phyloP scores from a whole-genome alignment of 208 protist species.

The Leishmania tarentolae region DNA sequence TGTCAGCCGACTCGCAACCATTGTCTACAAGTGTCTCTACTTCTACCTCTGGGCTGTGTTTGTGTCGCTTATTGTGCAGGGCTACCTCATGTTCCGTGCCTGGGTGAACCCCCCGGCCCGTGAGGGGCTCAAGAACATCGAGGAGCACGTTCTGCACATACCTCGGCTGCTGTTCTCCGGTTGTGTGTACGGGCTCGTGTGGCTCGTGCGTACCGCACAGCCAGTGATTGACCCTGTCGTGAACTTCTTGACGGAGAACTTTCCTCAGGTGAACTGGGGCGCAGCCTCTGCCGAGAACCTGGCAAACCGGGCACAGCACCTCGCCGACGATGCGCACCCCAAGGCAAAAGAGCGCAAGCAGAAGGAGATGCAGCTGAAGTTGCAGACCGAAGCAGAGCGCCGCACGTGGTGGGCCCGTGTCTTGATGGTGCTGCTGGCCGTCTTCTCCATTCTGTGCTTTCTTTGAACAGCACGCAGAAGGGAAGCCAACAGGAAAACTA shows the following conservation, averaged over 20 bases:
- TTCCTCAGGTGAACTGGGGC: conserved; percentile 77
- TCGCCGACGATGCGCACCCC: conserved; percentile 60
- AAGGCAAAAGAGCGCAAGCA: conserved; percentile 39
- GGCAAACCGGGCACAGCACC: conserved; percentile 51
- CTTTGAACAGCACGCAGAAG: conserved; percentile 14
- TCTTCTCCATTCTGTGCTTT: conserved; percentile 74
- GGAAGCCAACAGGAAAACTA: conserved; percentile 17
- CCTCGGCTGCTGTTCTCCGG: conserved; percentile 77
- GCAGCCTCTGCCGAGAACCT: conserved; percentile 66
- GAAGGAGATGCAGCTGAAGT: conserved; percentile 30
- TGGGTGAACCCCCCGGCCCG: conserved; percentile 89
- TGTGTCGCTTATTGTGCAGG: conserved; percentile 75
- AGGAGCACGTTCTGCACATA: conserved; percentile 83
- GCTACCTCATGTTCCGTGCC: conserved; percentile 79
- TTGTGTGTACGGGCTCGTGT: conserved; percentile 62
- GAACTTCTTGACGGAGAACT: conserved; percentile 41
- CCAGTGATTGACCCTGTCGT: conserved; percentile 72
- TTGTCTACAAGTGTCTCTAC: conserved; percentile 79
- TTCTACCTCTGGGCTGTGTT: conserved; percentile 85
- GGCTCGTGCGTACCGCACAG: conserved; percentile 53
- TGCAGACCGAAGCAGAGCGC: conserved; percentile 44
- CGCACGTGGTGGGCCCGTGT: conserved; percentile 68
- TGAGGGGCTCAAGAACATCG: conserved; percentile 74
- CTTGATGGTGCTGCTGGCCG: conserved; percentile 58
- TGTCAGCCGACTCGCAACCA: conserved; percentile 55